Evolutionary conservation across 2,329 filamentous ascomycete genomes (phyloP).

Genomic region (Cladophialophora immunda): DNA sequence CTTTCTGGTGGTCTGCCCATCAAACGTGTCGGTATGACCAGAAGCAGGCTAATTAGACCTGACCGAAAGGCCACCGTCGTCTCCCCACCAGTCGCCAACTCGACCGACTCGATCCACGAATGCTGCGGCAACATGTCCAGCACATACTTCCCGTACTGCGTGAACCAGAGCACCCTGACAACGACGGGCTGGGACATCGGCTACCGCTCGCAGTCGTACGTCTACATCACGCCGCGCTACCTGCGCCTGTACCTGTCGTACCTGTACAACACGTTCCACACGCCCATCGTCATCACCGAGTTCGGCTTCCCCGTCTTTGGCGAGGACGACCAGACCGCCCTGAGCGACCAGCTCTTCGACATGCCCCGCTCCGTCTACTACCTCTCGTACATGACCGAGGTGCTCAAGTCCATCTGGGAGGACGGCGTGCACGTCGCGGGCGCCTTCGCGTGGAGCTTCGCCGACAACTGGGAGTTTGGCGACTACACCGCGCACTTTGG

Average conservation of each 20-base stretch:
- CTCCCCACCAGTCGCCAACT: slow-evolving; percentile 50
- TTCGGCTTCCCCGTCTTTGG: slow-evolving; percentile 65
- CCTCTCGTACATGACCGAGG: slow-evolving; percentile 62
- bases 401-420: slow-evolving; percentile 64
- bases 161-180: slow-evolving; percentile 57
- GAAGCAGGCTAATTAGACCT: background rate
- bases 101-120: slow-evolving; percentile 52
- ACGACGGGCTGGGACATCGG: slow-evolving; percentile 67
- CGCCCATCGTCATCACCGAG: slow-evolving; percentile 60
- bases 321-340: slow-evolving; percentile 54
- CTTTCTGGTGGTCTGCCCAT: background rate
- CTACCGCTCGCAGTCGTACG: slow-evolving; percentile 47
- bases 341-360: slow-evolving; percentile 64
- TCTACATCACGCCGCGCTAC: slow-evolving; percentile 61
- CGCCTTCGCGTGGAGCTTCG: slow-evolving; percentile 62
- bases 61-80: slow-evolving; percentile 55
- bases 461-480: slow-evolving; percentile 58
- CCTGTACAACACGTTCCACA: slow-evolving; percentile 66
- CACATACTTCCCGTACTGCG: slow-evolving; percentile 62
- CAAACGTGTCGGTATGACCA: background rate
- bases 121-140: slow-evolving; percentile 60
- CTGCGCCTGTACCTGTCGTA: slow-evolving; percentile 67
- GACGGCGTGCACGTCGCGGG: slow-evolving; percentile 65
- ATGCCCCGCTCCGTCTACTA: slow-evolving; percentile 64
- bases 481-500: slow-evolving; percentile 61